Percentiles rank a stretch among this genome's conserved stretches.
Conservation (phyloP, 768 basidiomycete species). For the Austroboletus festivus region DNA sequence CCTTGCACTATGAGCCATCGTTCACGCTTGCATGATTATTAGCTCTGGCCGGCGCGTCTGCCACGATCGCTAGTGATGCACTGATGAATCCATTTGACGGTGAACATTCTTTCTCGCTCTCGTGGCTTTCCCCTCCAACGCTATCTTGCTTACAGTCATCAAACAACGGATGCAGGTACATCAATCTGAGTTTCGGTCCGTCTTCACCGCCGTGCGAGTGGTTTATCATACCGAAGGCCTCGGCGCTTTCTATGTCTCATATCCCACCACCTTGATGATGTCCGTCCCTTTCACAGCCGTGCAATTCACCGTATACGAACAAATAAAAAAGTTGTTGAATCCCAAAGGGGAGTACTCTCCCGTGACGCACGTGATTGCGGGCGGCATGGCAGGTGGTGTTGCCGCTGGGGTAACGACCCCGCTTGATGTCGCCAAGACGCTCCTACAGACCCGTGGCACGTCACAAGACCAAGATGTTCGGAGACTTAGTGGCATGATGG, state of each 20-base stretch:
- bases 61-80: conserved; percentile 93
- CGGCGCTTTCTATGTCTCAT: conserved; percentile 94
- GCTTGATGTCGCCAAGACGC: conserved; percentile 95
- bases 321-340: conserved; percentile 82
- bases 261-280: conserved; percentile 96
- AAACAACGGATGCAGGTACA: conserved; percentile 99
- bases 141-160: conserved; percentile 64
- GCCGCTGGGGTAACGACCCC: conserved; percentile 96
- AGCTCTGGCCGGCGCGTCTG: conserved; percentile 92
- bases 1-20: conserved; percentile 1
- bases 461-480: conserved; percentile 84
- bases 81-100: conserved; percentile 99
- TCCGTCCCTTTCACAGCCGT: conserved; percentile 98
- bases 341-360: conserved; percentile 87
- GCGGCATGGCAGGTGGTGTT: conserved; percentile 88
- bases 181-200: conserved; percentile 86
- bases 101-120: conserved; percentile 35
- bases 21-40: conserved; percentile 13
- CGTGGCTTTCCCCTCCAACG: conserved; percentile 5
- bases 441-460: conserved; percentile 93
- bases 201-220: conserved; percentile 77
- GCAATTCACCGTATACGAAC: conserved; percentile 96
- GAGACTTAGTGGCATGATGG: conserved; percentile 75
- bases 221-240: conserved; percentile 87
- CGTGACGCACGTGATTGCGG: conserved; percentile 86